phyloP scores from a whole-genome alignment of 2,329 filamentous ascomycete species.

The Amylocarpus encephaloides region DNA sequence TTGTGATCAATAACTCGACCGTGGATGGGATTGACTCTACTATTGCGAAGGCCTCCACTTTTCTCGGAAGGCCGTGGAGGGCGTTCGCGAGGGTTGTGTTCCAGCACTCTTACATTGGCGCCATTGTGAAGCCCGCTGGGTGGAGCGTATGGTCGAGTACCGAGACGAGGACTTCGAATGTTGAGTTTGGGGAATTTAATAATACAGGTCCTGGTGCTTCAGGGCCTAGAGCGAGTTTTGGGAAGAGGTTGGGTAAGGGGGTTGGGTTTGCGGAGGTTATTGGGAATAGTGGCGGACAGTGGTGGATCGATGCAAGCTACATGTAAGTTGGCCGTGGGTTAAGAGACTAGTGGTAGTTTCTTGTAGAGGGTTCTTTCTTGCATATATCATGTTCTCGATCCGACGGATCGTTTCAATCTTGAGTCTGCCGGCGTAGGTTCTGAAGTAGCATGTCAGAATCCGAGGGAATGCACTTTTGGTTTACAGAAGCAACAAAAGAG shows the following conservation, averaged over 20 bases:
- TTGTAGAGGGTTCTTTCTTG: no score
- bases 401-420: no score
- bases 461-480: no score
- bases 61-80: constrained; percentile 48
- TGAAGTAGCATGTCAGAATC: no score
- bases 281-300: constrained; percentile 11
- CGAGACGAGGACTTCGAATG: constrained; percentile 37
- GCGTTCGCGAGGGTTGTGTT: constrained; percentile 45
- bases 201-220: constrained; percentile 43
- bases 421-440: no score
- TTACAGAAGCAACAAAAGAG: no score
- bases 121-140: constrained; percentile 43
- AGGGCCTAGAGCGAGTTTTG: constrained; percentile 15
- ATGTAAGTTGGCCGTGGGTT: background rate
- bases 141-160: constrained; percentile 44
- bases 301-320: constrained; percentile 19
- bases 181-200: constrained; percentile 44
- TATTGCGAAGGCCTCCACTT: constrained; percentile 36
- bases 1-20: constrained; percentile 48
- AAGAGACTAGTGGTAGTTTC: no score
- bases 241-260: constrained; percentile 7
- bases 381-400: no score
- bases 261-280: constrained; percentile 14
- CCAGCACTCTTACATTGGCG: constrained; percentile 40
- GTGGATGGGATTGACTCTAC: constrained; percentile 38